phyloP scores from a whole-genome alignment of 257 asterid genomes.

The Catharanthus roseus region DNA sequence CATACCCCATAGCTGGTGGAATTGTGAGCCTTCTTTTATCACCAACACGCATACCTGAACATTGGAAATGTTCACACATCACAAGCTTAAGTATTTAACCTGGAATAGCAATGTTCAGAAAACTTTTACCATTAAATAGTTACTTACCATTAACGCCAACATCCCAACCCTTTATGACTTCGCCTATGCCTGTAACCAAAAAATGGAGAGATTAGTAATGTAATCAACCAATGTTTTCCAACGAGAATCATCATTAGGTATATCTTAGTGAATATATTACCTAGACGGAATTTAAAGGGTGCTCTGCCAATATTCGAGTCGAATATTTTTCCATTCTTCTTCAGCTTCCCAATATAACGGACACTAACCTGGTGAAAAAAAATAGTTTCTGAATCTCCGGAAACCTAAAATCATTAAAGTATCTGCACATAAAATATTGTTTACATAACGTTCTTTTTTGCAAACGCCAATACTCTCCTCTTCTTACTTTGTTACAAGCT shows the following conservation, averaged over 20 bases:
- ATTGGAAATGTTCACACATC: conserved; percentile 14
- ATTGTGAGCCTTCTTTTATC: conserved; percentile 89
- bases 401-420: background rate
- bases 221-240: background rate
- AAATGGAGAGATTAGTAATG: conserved; percentile 17
- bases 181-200: conserved; percentile 66
- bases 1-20: conserved; percentile 99
- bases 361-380: conserved; percentile 53
- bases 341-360: conserved; percentile 72
- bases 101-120: conserved; percentile 5
- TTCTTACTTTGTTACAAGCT: background rate
- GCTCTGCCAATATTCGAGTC: conserved; percentile 74
- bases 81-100: background rate
- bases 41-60: conserved; percentile 89
- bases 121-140: background rate
- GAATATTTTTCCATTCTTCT: conserved; percentile 63
- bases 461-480: background rate
- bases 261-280: conserved; percentile 27
- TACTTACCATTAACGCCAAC: conserved; percentile 84
- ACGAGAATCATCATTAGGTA: background rate
- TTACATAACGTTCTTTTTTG: background rate
- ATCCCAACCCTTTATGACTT: conserved; percentile 98
- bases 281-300: conserved; percentile 86
- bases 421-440: background rate
- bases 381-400: background rate